Percentiles rank a stretch among this genome's conserved stretches.
Conservation (phyloP, 352 stramenopile species). For the Phytophthora europaea region DNA sequence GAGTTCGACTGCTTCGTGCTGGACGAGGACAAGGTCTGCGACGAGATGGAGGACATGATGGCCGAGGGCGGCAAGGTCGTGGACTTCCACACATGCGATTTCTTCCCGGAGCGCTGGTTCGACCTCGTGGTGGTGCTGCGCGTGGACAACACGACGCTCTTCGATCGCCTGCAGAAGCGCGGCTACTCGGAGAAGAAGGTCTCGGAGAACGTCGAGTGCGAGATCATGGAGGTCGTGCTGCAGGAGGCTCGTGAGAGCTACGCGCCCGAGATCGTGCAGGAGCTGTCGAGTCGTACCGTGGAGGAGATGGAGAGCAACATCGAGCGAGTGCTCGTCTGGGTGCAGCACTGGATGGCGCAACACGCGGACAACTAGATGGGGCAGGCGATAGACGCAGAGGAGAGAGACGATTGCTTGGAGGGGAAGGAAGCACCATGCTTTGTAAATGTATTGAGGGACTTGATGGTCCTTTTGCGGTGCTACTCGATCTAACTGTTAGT, state of each 20-base stretch:
- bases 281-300: constrained; percentile 94
- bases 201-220: constrained; percentile 96
- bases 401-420: not conserved
- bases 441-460: constrained; percentile 34
- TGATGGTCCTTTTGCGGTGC: not conserved
- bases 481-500: constrained; percentile 1
- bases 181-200: constrained; percentile 98
- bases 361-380: constrained; percentile 41
- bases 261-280: constrained; percentile 95
- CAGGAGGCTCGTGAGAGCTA: constrained; percentile 97
- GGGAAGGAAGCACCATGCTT: constrained; percentile 24
- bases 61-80: constrained; percentile 91
- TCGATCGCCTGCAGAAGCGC: constrained; percentile 85
- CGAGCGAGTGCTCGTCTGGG: constrained; percentile 92
- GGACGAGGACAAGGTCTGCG: constrained; percentile 98
- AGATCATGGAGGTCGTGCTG: constrained; percentile 99
- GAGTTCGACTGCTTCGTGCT: constrained; percentile 97
- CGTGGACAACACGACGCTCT: constrained; percentile 94
- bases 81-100: constrained; percentile 98
- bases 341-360: constrained; percentile 92
- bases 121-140: constrained; percentile 95
- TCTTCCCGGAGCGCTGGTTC: constrained; percentile 99
- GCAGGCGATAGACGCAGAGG: constrained; percentile 7
- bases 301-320: constrained; percentile 98
- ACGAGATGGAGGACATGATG: constrained; percentile 95